phyloP scores from a whole-genome alignment of 192 early-diverging fungal genomes.

The Entrophospora sp. region DNA sequence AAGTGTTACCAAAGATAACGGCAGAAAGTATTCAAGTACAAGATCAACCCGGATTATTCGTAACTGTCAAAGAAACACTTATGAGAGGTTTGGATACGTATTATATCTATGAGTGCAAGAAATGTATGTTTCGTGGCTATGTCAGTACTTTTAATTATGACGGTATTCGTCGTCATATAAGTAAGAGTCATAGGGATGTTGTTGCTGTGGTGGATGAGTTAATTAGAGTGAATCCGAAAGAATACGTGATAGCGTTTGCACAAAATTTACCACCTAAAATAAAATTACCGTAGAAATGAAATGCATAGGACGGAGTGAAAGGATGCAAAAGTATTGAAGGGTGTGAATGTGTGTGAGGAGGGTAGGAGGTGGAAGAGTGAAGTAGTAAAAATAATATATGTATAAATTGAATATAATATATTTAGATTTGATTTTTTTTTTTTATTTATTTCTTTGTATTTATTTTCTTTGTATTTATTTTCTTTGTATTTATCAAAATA shows the following conservation, averaged over 20 bases:
- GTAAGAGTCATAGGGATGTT: too few species aligned
- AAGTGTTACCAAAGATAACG: background rate
- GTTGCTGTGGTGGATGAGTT: background rate
- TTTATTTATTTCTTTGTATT: too few species aligned
- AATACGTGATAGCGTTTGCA: background rate
- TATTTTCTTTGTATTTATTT: too few species aligned
- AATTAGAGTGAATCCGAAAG: background rate
- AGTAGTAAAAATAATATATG: too few species aligned
- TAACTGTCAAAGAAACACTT: background rate
- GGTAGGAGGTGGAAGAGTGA: too few species aligned
- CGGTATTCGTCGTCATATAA: background rate
- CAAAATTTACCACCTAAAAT: background rate
- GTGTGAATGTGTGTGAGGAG: too few species aligned
- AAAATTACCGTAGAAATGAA: too few species aligned
- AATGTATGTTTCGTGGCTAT: background rate
- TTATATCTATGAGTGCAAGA: background rate
- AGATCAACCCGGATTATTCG: background rate
- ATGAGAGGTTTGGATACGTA: background rate
- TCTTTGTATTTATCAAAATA: too few species aligned
- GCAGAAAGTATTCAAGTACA: background rate
- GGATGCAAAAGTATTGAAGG: too few species aligned
- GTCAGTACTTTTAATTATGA: background rate
- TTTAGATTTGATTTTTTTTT: too few species aligned
- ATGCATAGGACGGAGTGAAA: too few species aligned
- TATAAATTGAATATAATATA: too few species aligned